Conservation (phyloP, 116 monocot species). For the Phalaenopsis hybrid region DNA sequence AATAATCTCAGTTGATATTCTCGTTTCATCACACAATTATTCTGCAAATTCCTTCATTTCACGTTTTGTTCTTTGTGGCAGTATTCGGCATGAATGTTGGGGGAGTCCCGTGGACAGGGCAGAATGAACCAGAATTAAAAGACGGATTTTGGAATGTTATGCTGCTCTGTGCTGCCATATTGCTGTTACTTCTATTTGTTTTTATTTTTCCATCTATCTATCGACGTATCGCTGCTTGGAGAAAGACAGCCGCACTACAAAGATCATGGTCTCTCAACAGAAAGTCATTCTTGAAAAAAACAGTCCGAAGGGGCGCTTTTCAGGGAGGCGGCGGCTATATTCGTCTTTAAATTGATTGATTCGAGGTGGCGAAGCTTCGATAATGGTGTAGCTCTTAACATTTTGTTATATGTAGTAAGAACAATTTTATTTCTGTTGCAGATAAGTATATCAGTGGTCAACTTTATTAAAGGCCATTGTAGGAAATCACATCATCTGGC, state of each 20-base stretch:
- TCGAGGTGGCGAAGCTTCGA: not conserved
- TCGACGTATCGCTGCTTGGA: conserved; percentile 41
- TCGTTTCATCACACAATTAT: not conserved
- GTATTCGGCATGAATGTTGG: conserved; percentile 99
- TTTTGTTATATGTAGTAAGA: too few relatives aligned
- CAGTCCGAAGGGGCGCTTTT: conserved; percentile 12
- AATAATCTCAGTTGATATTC: conserved; percentile 10
- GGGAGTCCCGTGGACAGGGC: conserved; percentile 93
- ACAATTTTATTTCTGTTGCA: not conserved
- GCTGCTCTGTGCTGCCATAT: conserved; percentile 53
- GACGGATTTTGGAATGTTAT: conserved; percentile 77
- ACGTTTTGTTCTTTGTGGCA: conserved; percentile 12
- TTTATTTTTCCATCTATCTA: conserved; percentile 60
- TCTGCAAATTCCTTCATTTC: not conserved
- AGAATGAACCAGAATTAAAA: conserved; percentile 37
- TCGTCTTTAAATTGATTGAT: conserved; percentile 18
- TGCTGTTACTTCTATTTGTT: conserved; percentile 47
- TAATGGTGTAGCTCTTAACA: not conserved
- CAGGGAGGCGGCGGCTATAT: conserved; percentile 23
- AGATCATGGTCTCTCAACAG: conserved; percentile 48
- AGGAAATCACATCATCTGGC: too few relatives aligned
- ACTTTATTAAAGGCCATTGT: too few relatives aligned
- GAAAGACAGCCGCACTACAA: conserved; percentile 20
- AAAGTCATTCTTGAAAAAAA: conserved; percentile 36
- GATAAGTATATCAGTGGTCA: not conserved